Conservation (phyloP, 2,329 filamentous ascomycete species). For the Rutstroemia sydowiana region DNA sequence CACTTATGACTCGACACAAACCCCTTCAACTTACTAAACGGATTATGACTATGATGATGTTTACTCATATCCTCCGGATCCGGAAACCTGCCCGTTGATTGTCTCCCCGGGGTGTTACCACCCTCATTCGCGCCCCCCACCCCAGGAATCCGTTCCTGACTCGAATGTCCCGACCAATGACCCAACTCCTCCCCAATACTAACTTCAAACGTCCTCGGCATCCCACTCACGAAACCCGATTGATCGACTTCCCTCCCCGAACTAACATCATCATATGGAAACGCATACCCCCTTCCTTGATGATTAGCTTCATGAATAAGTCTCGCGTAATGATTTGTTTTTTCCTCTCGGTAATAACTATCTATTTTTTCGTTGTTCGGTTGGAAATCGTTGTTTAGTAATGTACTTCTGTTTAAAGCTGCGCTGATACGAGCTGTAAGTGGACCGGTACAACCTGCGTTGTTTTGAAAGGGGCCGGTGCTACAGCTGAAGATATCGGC, state of each 20-base stretch:
- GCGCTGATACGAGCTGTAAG: slow-evolving; percentile 21
- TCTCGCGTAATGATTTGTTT: slow-evolving; percentile 58
- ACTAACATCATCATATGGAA: slow-evolving; percentile 62
- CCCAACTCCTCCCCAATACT: no score
- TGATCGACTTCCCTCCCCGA: slow-evolving; percentile 49
- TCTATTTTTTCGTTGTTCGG: slow-evolving; percentile 40
- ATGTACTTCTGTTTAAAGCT: slow-evolving; percentile 23
- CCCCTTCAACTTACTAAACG: no score
- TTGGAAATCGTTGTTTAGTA: slow-evolving; percentile 36
- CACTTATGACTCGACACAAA: no score
- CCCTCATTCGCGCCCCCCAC: no score
- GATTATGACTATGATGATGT: no score
- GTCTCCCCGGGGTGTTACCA: no score
- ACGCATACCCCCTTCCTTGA: slow-evolving; percentile 56
- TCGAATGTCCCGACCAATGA: no score
- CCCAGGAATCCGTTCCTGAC: no score
- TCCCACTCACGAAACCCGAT: slow-evolving; percentile 41
- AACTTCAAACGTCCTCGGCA: slow-evolving; percentile 4
- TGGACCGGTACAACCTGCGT: slow-evolving; percentile 15
- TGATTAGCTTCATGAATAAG: slow-evolving; percentile 53
- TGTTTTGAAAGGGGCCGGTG: slow-evolving; percentile 49
- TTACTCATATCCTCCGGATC: no score
- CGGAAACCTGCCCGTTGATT: no score
- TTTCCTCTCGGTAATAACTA: slow-evolving; percentile 44
- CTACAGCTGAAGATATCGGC: slow-evolving; percentile 61